Evolutionary conservation across 2,329 filamentous ascomycete species (phyloP).

Genomic region (Diatrype stigma): DNA sequence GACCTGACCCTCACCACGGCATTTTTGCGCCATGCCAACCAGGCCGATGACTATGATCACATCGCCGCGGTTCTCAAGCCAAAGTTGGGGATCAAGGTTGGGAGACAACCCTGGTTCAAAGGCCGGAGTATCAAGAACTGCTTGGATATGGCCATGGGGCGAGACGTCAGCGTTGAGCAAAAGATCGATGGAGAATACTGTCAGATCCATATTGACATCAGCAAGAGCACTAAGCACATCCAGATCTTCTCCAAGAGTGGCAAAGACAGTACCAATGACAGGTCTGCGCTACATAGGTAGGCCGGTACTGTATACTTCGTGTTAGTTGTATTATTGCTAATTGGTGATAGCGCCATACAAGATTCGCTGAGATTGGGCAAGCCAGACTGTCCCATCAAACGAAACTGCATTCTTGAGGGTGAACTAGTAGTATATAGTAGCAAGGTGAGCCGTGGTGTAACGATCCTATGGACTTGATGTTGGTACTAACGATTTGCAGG

Average conservation of each 20-base stretch:
- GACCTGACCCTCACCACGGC: slow-evolving; percentile 58
- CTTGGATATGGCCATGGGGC: slow-evolving; percentile 55
- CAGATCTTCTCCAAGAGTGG: slow-evolving; percentile 91
- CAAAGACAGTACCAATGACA: slow-evolving; percentile 78
- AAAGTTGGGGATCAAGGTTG: slow-evolving; percentile 58
- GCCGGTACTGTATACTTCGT: slow-evolving; percentile 8
- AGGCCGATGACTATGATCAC: slow-evolving; percentile 12
- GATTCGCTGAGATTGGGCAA: slow-evolving; percentile 60
- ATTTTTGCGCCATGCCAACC: slow-evolving; percentile 41
- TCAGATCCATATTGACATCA: slow-evolving; percentile 76
- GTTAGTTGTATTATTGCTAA: neutral
- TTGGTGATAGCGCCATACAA: slow-evolving; percentile 48
- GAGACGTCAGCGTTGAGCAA: slow-evolving; percentile 68
- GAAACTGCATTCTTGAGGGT: slow-evolving; percentile 74
- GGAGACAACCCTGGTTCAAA: slow-evolving; percentile 60
- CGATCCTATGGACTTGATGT: neutral
- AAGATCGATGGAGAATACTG: slow-evolving; percentile 91
- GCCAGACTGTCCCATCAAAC: slow-evolving; percentile 53
- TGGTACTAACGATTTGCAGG: slow-evolving; percentile 28
- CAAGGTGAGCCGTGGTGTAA: slow-evolving; percentile 30
- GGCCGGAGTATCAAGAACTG: slow-evolving; percentile 72
- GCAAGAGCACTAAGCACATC: slow-evolving; percentile 50
- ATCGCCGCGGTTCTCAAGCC: slow-evolving; percentile 42
- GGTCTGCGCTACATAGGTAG: slow-evolving; percentile 54
- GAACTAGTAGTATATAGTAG: slow-evolving; percentile 79